Conservation (phyloP, 208 protist species). For the Wallacemonas rigidus region DNA sequence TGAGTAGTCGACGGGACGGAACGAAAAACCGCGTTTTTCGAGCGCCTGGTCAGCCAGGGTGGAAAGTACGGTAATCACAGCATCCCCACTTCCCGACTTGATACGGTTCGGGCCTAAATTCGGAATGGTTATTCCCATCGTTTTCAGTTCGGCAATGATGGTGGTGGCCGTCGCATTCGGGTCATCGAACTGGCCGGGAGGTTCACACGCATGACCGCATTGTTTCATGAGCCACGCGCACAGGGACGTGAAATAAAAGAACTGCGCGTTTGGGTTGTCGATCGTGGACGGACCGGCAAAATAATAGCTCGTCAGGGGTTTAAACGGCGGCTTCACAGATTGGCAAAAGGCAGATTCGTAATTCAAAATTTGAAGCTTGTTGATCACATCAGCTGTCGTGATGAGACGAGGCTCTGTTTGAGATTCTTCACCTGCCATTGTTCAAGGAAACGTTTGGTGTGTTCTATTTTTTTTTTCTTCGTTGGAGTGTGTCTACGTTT, state of each 20-base stretch:
- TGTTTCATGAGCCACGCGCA: constrained; percentile 88
- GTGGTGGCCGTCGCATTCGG: constrained; percentile 86
- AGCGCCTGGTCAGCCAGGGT: constrained; percentile 79
- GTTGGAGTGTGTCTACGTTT: no score
- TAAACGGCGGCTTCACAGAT: constrained; percentile 78
- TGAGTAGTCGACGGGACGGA: constrained; percentile 75
- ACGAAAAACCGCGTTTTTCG: constrained; percentile 53
- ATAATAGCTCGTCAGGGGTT: constrained; percentile 77
- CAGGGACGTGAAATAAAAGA: constrained; percentile 91
- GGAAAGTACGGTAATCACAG: constrained; percentile 68
- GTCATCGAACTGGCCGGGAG: constrained; percentile 90
- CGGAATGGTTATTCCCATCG: constrained; percentile 69
- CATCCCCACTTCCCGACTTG: constrained; percentile 85
- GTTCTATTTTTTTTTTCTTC: constrained; percentile 20
- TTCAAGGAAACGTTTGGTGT: constrained; percentile 15
- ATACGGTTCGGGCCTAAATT: constrained; percentile 85
- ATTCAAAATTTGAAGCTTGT: constrained; percentile 80
- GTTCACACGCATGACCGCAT: constrained; percentile 67
- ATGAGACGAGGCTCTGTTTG: constrained; percentile 25
- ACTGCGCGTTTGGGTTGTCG: constrained; percentile 89
- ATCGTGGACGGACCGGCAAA: constrained; percentile 77
- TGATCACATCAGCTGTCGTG: constrained; percentile 84
- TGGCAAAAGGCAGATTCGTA: constrained; percentile 86
- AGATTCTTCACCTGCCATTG: constrained; percentile 32
- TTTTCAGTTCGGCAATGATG: constrained; percentile 75